Evolutionary conservation across 192 early-diverging fungal genomes (phyloP).

Genomic region (Thamnidium elegans): DNA sequence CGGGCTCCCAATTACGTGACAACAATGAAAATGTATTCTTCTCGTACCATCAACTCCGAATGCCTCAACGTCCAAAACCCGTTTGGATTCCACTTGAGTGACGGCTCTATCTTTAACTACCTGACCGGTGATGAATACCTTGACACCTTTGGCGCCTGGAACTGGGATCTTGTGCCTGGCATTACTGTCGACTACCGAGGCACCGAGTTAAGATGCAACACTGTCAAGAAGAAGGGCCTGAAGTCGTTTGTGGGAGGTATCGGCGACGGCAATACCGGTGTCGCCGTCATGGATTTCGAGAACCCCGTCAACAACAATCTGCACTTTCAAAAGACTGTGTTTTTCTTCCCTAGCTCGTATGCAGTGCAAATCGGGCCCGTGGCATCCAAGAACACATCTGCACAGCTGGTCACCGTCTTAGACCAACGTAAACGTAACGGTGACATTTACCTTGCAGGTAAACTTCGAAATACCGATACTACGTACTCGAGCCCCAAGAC

Average conservation of each 20-base stretch:
- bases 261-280: slow-evolving; percentile 20
- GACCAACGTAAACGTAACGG: slow-evolving; percentile 25
- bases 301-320: slow-evolving; percentile 19
- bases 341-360: slow-evolving; percentile 26
- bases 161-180: slow-evolving; percentile 31
- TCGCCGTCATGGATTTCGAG: slow-evolving; percentile 26
- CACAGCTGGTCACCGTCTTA: slow-evolving; percentile 8
- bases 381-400: neutral
- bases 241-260: slow-evolving; percentile 30
- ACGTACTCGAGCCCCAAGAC: neutral
- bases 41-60: slow-evolving; percentile 25
- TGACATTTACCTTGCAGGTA: slow-evolving; percentile 14
- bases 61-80: slow-evolving; percentile 29
- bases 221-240: slow-evolving; percentile 8
- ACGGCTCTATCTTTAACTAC: slow-evolving; percentile 32
- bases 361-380: slow-evolving; percentile 19
- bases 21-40: slow-evolving; percentile 35
- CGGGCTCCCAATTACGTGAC: slow-evolving; percentile 19
- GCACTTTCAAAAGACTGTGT: slow-evolving; percentile 18
- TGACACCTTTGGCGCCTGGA: slow-evolving; percentile 26
- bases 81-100: slow-evolving; percentile 31
- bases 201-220: slow-evolving; percentile 16
- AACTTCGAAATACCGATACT: neutral
- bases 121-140: slow-evolving; percentile 31
- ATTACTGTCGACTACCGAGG: slow-evolving; percentile 26